phyloP scores from a whole-genome alignment of 1,284 basidiomycete genomes.

The Earliella scabrosa region DNA sequence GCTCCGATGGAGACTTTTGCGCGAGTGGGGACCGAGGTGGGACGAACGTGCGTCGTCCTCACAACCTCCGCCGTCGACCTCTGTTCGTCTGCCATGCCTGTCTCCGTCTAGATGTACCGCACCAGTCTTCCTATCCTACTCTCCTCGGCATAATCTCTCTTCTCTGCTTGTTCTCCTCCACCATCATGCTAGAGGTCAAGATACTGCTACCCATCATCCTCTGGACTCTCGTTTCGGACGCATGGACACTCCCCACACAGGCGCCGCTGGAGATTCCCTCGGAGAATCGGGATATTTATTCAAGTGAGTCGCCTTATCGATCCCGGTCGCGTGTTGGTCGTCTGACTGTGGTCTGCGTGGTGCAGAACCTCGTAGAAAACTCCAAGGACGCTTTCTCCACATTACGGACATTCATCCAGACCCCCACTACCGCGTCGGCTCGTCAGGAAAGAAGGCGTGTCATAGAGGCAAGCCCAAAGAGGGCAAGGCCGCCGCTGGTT shows the following conservation, averaged over 20 bases:
- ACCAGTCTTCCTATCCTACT: slow-evolving; percentile 17
- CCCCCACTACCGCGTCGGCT: slow-evolving; percentile 55
- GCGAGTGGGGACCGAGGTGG: neutral
- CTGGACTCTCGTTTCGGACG: slow-evolving; percentile 14
- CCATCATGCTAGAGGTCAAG: slow-evolving; percentile 27
- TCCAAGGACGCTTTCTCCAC: slow-evolving; percentile 76
- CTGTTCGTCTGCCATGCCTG: slow-evolving; percentile 15
- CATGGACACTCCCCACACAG: slow-evolving; percentile 24
- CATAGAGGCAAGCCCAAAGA: slow-evolving; percentile 68
- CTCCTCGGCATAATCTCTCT: slow-evolving; percentile 18
- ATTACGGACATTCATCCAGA: slow-evolving; percentile 88
- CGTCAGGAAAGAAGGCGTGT: slow-evolving; percentile 60
- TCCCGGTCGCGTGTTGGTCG: slow-evolving; percentile 15
- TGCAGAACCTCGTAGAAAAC: slow-evolving; percentile 41
- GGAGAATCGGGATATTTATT: slow-evolving; percentile 13
- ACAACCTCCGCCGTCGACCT: neutral
- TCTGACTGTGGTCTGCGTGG: slow-evolving; percentile 21
- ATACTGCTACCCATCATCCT: slow-evolving; percentile 19
- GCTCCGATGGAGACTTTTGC: neutral
- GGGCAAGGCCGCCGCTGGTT: slow-evolving; percentile 52
- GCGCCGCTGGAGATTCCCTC: slow-evolving; percentile 23
- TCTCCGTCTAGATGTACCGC: slow-evolving; percentile 28
- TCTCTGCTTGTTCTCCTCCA: neutral
- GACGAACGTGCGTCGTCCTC: slow-evolving; percentile 39
- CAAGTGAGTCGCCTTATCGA: slow-evolving; percentile 20